A percentile compares a stretch with the other conserved stretches of the same genome.
phyloP scores from a whole-genome alignment of 2,329 filamentous ascomycete genomes.

The Claviceps africana region DNA sequence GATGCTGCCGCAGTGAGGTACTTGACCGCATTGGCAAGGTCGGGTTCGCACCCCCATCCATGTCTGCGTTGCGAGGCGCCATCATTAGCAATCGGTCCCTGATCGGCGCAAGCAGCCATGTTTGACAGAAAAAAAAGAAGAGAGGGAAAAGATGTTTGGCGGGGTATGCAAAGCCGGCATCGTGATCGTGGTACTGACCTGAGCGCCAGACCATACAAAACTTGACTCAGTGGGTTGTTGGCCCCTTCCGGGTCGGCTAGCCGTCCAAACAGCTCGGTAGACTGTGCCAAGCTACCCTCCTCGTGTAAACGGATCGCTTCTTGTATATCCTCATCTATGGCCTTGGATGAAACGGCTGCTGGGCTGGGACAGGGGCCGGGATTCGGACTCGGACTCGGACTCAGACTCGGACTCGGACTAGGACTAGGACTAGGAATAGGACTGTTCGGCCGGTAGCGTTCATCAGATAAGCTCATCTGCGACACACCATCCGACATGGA shows the following conservation, averaged over 20 bases:
- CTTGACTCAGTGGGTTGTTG: conserved; percentile 89
- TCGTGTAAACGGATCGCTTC: conserved; percentile 93
- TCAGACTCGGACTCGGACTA: too few species aligned
- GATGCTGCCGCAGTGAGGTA: conserved; percentile 82
- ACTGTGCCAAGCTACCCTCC: conserved; percentile 59
- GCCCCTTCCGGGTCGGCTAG: conserved; percentile 72
- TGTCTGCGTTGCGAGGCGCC: conserved; percentile 41
- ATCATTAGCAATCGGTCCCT: background rate
- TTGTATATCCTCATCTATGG: conserved; percentile 63
- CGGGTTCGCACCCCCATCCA: conserved; percentile 74
- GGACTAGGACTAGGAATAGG: background rate
- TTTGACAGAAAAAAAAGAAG: conserved; percentile 8
- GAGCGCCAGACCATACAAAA: conserved; percentile 84
- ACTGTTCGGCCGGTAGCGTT: background rate
- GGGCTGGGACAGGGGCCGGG: too few species aligned
- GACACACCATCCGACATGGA: conserved; percentile 14
- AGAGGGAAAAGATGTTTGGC: too few species aligned
- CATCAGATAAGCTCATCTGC: conserved; percentile 11
- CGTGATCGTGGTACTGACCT: conserved; percentile 38
- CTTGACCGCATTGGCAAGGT: conserved; percentile 59
- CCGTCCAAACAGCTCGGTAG: conserved; percentile 72
- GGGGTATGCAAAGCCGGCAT: conserved; percentile 35
- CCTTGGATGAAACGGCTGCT: conserved; percentile 30
- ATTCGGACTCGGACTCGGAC: too few species aligned
- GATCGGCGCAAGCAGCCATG: background rate